Percentiles rank a stretch among this genome's conserved stretches.
phyloP scores from a whole-genome alignment of 2,329 filamentous ascomycete species.

The Neofusicoccum laricinum region DNA sequence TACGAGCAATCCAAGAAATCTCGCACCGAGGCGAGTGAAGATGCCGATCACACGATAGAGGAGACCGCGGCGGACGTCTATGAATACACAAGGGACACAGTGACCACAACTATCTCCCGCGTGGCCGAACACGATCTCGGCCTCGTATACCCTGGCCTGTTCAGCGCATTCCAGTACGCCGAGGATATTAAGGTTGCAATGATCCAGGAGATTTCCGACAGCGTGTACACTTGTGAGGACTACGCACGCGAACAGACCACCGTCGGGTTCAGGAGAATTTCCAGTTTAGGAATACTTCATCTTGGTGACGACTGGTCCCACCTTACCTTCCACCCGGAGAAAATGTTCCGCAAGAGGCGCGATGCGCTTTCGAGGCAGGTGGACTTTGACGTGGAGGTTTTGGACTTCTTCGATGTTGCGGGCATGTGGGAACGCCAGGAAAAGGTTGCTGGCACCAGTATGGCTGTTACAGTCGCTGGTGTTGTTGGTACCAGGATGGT shows the following conservation, averaged over 20 bases:
- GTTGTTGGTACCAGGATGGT: conserved; percentile 79
- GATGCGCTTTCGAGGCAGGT: conserved; percentile 82
- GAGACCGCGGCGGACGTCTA: conserved; percentile 83
- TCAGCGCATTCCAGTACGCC: conserved; percentile 84
- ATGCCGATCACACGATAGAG: conserved; percentile 79
- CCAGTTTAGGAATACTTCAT: conserved; percentile 82
- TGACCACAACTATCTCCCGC: conserved; percentile 71
- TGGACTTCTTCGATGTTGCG: conserved; percentile 89
- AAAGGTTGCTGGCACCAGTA: conserved; percentile 88
- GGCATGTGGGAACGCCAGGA: conserved; percentile 85
- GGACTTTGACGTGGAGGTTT: conserved; percentile 80
- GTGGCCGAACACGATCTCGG: conserved; percentile 76
- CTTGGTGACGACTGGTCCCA: conserved; percentile 76
- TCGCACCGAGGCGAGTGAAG: conserved; percentile 73
- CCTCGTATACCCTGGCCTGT: conserved; percentile 81
- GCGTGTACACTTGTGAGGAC: conserved; percentile 78
- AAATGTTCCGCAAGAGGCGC: conserved; percentile 86
- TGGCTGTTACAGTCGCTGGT: conserved; percentile 88
- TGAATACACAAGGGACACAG: conserved; percentile 70
- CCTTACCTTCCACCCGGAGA: conserved; percentile 82
- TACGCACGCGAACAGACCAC: conserved; percentile 77
- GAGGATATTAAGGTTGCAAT: conserved; percentile 91
- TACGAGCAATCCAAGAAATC: conserved; percentile 82
- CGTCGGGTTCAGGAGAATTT: conserved; percentile 79
- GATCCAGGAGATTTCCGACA: conserved; percentile 78